Base-by-base conservation (phyloP, 805 yeast genomes). In the Limtongozyma cylindracea region DNA sequence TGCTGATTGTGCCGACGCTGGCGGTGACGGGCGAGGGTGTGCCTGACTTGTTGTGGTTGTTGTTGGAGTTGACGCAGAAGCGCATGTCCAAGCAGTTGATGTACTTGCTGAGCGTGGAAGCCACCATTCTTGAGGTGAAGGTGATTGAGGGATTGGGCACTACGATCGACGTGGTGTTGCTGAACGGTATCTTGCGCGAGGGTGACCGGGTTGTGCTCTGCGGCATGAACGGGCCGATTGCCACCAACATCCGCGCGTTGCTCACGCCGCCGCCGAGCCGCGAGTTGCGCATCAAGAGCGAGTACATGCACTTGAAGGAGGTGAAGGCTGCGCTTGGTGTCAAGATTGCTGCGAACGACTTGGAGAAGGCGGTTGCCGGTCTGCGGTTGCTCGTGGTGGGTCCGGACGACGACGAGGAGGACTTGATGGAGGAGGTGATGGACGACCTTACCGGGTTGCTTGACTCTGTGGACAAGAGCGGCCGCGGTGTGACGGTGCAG, bases 1-100 rank as follows among this genome's bases (percentile, higher is more conserved):
- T 88, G 25, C 80, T 95, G 17, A 73, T 88, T 37, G 93, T 88
- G 20, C 98, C 99, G 35, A 88, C 99, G 11, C 84, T 96, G 29
- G 99, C 99, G 25, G 91, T 82, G 20, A 82, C 95, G 9, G 99
- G 99, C 47, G 99, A 88, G 53, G 99, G 99, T 74, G 91, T 88
- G 36, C 98, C 99, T 22, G 99, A 88, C 65, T 61, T 88, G 53
- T 64, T 88, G 41, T 80, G 94, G 84, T 61, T 88, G 47, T 56
- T 88, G 41, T 61, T 88, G 37, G 96, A 88, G 49, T 63, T 88
- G 38, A 88, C 98, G 10, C 96, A 88, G 53, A 74, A 77, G 68
- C 73, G 98, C 56, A 88, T 88, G 99, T 76, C 94, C 31, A 82
- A 82, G 48, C 95, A 84, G 57, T 69, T 88, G 53, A 84, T 77